Evolutionary conservation across 1,284 basidiomycete genomes (phyloP).

Genomic region (Ceratobasidium theobromae): DNA sequence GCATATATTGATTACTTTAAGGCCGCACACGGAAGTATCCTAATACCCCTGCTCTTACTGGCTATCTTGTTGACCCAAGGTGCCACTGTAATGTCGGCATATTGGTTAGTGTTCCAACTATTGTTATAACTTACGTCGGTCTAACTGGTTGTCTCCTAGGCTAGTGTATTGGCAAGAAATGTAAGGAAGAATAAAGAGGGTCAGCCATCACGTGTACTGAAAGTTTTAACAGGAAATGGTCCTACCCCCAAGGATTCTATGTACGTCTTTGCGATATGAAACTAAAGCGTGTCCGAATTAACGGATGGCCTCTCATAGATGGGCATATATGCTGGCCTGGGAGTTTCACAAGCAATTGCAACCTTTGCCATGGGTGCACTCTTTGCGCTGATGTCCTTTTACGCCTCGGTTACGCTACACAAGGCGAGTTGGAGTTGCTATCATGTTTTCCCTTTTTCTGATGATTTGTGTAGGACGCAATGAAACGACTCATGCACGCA

Average conservation of each 20-base stretch:
- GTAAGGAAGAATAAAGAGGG: not conserved
- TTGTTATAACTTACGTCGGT: not conserved
- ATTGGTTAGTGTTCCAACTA: constrained; percentile 17
- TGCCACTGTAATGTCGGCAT: constrained; percentile 28
- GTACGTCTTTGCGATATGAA: not conserved
- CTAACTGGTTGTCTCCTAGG: constrained; percentile 30
- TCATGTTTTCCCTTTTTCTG: not conserved
- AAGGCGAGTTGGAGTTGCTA: constrained; percentile 37
- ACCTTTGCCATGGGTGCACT: constrained; percentile 52
- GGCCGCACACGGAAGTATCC: constrained; percentile 15
- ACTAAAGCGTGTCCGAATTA: not conserved
- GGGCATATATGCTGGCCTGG: constrained; percentile 55
- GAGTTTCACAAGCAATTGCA: constrained; percentile 50
- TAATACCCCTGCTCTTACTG: constrained; percentile 26
- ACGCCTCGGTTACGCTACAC: constrained; percentile 60
- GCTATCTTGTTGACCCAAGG: constrained; percentile 19
- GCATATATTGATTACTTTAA: constrained; percentile 29
- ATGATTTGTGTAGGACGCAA: constrained; percentile 49
- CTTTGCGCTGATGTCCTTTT: constrained; percentile 56
- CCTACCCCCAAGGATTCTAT: constrained; percentile 45
- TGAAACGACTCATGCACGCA: constrained; percentile 64
- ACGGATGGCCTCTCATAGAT: constrained; percentile 38
- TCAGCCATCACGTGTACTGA: not conserved
- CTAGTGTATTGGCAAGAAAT: constrained; percentile 42
- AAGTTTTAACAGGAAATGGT: constrained; percentile 8